Conservation (phyloP, 2,329 filamentous ascomycete species). For the Stemphylium lycopersici region DNA sequence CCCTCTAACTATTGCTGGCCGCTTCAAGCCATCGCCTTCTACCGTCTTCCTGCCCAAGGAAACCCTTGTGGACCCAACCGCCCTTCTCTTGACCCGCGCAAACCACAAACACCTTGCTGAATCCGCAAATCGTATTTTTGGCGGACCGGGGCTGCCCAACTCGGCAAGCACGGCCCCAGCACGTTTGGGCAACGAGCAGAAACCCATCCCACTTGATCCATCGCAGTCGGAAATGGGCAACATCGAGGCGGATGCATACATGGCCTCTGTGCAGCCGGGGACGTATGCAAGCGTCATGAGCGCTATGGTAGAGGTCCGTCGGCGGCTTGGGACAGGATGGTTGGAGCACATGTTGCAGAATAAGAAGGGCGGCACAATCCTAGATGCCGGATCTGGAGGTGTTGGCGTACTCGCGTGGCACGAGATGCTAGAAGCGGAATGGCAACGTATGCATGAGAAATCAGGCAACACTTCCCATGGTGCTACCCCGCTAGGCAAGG, state of each 20-base stretch:
- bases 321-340: conserved; percentile 74
- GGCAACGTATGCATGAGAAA: conserved; percentile 67
- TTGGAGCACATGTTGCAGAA: conserved; percentile 67
- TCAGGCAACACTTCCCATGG: conserved; percentile 29
- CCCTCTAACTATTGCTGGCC: conserved; percentile 74
- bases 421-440: conserved; percentile 80
- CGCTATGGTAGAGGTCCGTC: conserved; percentile 74
- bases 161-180: conserved; percentile 72
- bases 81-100: conserved; percentile 69
- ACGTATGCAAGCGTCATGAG: conserved; percentile 72
- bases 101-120: conserved; percentile 73
- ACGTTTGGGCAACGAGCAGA: conserved; percentile 63
- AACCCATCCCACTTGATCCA: conserved; percentile 68
- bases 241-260: conserved; percentile 76
- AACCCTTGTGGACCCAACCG: conserved; percentile 73
- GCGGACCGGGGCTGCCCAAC: conserved; percentile 75
- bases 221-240: conserved; percentile 71
- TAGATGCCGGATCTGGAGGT: conserved; percentile 77
- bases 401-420: conserved; percentile 77
- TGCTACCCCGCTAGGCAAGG: conserved; percentile 67
- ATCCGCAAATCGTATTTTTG: conserved; percentile 75
- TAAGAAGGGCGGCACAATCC: conserved; percentile 66
- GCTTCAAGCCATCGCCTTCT: conserved; percentile 73
- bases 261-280: conserved; percentile 72
- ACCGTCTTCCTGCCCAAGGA: conserved; percentile 76